A percentile compares a stretch with the other conserved stretches of the same genome.
phyloP scores from a whole-genome alignment of 2,329 filamentous ascomycete genomes.

The Phaeomoniella chlamydospora region DNA sequence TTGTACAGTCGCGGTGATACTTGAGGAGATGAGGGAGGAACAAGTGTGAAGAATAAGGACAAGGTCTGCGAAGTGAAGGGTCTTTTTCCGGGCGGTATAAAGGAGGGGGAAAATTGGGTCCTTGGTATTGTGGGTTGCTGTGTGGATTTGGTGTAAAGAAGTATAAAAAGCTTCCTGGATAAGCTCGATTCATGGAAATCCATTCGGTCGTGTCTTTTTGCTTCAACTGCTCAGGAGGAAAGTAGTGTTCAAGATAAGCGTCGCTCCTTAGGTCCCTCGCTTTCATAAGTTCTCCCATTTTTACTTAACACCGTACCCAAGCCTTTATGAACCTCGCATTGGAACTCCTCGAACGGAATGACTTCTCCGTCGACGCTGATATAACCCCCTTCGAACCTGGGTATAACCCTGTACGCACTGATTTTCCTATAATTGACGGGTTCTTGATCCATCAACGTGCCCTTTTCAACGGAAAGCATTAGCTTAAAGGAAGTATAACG shows the following conservation, averaged over 20 bases:
- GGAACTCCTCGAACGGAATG: constrained; percentile 76
- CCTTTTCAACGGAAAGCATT: constrained; percentile 56
- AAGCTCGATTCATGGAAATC: constrained; percentile 7
- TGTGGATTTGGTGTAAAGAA: too few relatives aligned
- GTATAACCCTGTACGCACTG: constrained; percentile 71
- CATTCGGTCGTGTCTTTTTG: too few relatives aligned
- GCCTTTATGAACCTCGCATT: constrained; percentile 73
- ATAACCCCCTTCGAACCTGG: constrained; percentile 53
- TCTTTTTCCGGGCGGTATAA: neutral
- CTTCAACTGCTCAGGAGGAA: too few relatives aligned
- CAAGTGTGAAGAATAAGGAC: constrained; percentile 1
- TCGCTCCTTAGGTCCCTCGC: neutral
- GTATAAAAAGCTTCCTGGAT: too few relatives aligned
- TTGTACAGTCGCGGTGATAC: too few relatives aligned
- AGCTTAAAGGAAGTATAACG: constrained; percentile 52
- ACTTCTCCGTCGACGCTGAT: constrained; percentile 91
- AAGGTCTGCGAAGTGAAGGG: neutral
- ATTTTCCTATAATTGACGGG: constrained; percentile 74
- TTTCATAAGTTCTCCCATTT: constrained; percentile 55
- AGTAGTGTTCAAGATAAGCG: too few relatives aligned
- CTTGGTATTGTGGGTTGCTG: too few relatives aligned
- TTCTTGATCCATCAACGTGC: constrained; percentile 64
- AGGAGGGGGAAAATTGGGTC: neutral
- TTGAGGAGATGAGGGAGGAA: neutral
- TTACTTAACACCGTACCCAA: constrained; percentile 77